A percentile compares a stretch with the other conserved stretches of the same genome.
These are phyloP conservation scores for Tulasnella calospora DNA, from an alignment of 768 basidiomycete species.

Conservation along the genomic window DNA sequence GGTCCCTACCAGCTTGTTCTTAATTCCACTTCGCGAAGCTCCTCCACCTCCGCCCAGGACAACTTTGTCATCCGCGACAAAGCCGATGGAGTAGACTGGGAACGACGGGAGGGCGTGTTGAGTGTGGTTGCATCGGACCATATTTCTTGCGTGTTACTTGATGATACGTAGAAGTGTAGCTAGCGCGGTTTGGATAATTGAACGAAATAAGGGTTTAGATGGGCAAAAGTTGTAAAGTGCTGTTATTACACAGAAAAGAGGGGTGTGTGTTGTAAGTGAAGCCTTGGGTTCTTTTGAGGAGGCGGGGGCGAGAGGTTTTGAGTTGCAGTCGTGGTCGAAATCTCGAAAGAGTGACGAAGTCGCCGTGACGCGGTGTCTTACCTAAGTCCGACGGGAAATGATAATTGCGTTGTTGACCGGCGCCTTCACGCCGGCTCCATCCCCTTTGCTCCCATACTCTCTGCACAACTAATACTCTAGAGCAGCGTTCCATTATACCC, in stretches of 20 bases:
- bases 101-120: conserved; percentile 72
- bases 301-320: background rate
- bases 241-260: background rate
- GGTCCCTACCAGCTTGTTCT: conserved; percentile 80
- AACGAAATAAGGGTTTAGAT: background rate
- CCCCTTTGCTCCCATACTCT: background rate
- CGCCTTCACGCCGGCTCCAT: background rate
- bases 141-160: conserved; percentile 35
- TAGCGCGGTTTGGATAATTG: background rate
- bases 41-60: conserved; percentile 86
- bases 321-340: background rate
- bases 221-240: background rate
- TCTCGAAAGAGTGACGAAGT: background rate
- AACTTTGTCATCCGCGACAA: conserved; percentile 63
- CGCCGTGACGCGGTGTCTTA: background rate
- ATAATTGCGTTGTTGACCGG: conserved; percentile 9
- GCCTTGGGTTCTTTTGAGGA: background rate
- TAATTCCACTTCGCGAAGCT: conserved; percentile 77
- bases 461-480: background rate
- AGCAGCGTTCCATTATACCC: background rate
- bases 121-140: conserved; percentile 71
- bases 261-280: background rate
- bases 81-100: conserved; percentile 84
- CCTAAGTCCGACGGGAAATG: background rate
- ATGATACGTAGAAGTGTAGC: background rate